Evolutionary conservation across 805 yeast species (phyloP), one percentile per base, ranked within the genome.

Genomic region (Ogataea naganishii): DNA sequence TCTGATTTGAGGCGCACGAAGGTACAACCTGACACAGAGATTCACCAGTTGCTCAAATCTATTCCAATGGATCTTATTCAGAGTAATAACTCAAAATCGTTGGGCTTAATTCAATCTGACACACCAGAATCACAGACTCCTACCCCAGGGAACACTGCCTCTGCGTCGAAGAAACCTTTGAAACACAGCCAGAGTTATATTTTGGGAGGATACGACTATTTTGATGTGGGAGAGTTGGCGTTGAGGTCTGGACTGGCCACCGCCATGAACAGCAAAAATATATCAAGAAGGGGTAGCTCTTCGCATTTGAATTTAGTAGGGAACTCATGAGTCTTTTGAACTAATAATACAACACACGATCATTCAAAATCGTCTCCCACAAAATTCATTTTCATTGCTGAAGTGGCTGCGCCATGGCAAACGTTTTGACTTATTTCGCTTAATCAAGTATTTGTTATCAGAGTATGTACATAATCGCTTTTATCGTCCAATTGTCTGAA

Each of bases 131-230:
- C 35, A 14, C 17, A 7, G 16, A 20, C 30, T 15, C 31, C 25
- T n/a, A 14, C 15, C 12, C 14, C 10, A 6, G 16, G 19, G 12
- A 23, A 21, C 4, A 14, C 5, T 2, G 10, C 24, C 5, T 11
- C 12, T 12, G 6, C 14, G 8, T 28, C 31, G 11, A 32, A 33
- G 14, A 35, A 34, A 8, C 12, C 23, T 4, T 19, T 34, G 9
- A 14, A 31, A 5, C 23, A 25, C 9, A 34, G 26, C 3, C 26
- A 29, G 11, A 34, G 38, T 27, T 32, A 58, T 46, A 41, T 67
- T 53, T 48, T 72, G 31, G 79, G 79, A 19, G 79, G 78, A 3
- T 72, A 72, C 41, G 77, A 75, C 23, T 72, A 71, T 40, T 72
- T 72, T 37, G 78, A 72, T 46, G 69, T 71, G 51, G 73, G 69